Evolutionary conservation across 306 rosid species (phyloP), one percentile per base, ranked within the genome.

Genomic region (Lupinus albus): DNA sequence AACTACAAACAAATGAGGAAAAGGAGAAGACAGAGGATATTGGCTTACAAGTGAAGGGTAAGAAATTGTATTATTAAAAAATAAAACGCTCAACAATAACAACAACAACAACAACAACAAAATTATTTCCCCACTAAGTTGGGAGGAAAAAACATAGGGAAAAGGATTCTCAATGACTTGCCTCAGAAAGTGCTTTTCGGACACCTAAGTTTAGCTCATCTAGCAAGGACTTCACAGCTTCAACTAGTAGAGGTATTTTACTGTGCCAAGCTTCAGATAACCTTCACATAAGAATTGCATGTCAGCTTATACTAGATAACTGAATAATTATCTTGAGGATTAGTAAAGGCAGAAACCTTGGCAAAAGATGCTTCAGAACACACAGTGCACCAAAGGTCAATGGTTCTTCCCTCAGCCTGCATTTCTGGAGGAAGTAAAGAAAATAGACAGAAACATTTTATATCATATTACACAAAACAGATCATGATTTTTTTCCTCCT

Each of bases 341-440:
- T 11, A 68, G 53, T 65, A 62, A 54, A 42, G 17, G 50, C 12
- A 64, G 51, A 68, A 81, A 92, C 98, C 98, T 92, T 33, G 98
- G 98, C 76, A 92, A 80, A 62, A 92, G 96, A 82, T 87, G 98
- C 84, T 92, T 92, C 74, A 92, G 64, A 78, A 92, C 92, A 55
- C 91, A 84, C 11, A 92, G 88, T 45, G 91, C 85, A 55, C 96
- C 95, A 72, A 84, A 87, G 55, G 92, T 85, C 81, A 83, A 73
- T 35, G 89, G 83, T 50, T 92, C 96, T 83, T 92, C 98, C 85
- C 83, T 87, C 81, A 89, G 73, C 81, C 84, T 80, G 84, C 96
- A 92, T 87, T 92, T 92, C 98, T 92, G 84, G 66, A 64, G 84
- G 66, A 64, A 39, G 70, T 59, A 57, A 11, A 63, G 16, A 64